A percentile compares a stretch with the other conserved stretches of the same genome.
Evolutionary conservation across 768 basidiomycete species (phyloP).

Genomic region (Amanita pallidorosea): DNA sequence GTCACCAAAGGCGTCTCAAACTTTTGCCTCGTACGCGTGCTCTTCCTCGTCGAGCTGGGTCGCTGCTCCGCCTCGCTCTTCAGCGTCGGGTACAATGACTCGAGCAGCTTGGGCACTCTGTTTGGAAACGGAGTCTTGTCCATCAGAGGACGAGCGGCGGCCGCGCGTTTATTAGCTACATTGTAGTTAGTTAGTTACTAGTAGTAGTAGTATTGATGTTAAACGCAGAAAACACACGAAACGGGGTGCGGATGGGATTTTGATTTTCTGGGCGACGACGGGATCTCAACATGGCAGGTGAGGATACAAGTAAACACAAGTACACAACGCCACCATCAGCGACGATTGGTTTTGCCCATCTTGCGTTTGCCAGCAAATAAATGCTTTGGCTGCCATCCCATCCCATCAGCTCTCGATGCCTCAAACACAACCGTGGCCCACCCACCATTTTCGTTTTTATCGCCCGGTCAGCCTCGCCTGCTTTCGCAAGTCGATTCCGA

Average conservation of each 20-base stretch:
- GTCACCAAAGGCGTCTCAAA: constrained; percentile 60
- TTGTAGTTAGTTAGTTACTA: too few relatives aligned
- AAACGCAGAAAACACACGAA: neutral
- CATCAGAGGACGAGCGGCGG: constrained; percentile 35
- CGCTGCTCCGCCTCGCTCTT: constrained; percentile 25
- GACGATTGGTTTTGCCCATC: constrained; percentile 71
- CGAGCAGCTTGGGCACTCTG: constrained; percentile 31
- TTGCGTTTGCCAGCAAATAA: constrained; percentile 80
- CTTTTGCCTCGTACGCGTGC: constrained; percentile 42
- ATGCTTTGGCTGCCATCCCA: constrained; percentile 67
- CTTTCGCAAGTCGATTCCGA: constrained; percentile 82
- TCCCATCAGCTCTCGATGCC: too few relatives aligned
- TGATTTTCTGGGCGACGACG: neutral
- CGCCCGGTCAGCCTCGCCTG: constrained; percentile 80
- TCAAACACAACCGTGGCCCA: constrained; percentile 4
- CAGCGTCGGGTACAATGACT: constrained; percentile 16
- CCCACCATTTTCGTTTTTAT: constrained; percentile 78
- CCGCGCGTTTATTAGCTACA: neutral
- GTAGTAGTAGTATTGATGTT: too few relatives aligned
- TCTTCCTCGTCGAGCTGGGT: constrained; percentile 61
- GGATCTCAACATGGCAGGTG: neutral
- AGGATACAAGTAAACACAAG: neutral
- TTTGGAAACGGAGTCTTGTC: constrained; percentile 77
- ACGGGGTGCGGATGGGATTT: neutral
- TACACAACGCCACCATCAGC: constrained; percentile 27